These are phyloP conservation scores for Colletotrichum incanum DNA, from an alignment of 2,329 filamentous ascomycete species.

Conservation along the genomic window DNA sequence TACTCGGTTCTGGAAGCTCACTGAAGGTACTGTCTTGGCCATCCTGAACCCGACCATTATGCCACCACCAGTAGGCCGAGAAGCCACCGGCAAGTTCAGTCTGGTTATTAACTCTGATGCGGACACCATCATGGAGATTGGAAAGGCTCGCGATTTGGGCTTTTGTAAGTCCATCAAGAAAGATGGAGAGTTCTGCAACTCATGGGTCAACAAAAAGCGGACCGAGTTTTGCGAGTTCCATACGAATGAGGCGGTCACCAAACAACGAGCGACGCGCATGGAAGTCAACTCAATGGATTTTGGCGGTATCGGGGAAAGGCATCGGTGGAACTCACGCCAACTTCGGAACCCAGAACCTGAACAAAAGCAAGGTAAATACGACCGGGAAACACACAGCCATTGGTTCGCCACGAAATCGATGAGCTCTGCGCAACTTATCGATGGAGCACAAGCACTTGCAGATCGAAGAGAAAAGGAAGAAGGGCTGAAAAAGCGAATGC, in stretches of 20 bases:
- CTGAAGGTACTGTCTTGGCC: slow-evolving; percentile 90
- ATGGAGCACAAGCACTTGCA: slow-evolving; percentile 74
- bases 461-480: slow-evolving; percentile 77
- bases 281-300: slow-evolving; percentile 83
- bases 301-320: slow-evolving; percentile 48
- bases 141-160: slow-evolving; percentile 85
- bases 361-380: slow-evolving; percentile 63
- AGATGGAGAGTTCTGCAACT: slow-evolving; percentile 84
- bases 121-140: slow-evolving; percentile 92
- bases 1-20: slow-evolving; percentile 93
- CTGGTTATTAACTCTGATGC: slow-evolving; percentile 88
- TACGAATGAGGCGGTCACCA: slow-evolving; percentile 84
- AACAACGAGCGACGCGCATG: slow-evolving; percentile 76
- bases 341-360: slow-evolving; percentile 52
- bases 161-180: slow-evolving; percentile 90
- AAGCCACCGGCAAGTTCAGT: slow-evolving; percentile 87
- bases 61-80: slow-evolving; percentile 83
- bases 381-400: slow-evolving; percentile 71
- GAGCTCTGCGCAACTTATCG: slow-evolving; percentile 75
- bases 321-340: slow-evolving; percentile 37
- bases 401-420: slow-evolving; percentile 68
- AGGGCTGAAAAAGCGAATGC: slow-evolving; percentile 74
- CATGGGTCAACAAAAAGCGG: slow-evolving; percentile 90
- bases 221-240: slow-evolving; percentile 96
- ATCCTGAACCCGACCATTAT: slow-evolving; percentile 94